Base-by-base conservation (phyloP, 2,329 filamentous ascomycete species). In the Annulohypoxylon truncatum region DNA sequence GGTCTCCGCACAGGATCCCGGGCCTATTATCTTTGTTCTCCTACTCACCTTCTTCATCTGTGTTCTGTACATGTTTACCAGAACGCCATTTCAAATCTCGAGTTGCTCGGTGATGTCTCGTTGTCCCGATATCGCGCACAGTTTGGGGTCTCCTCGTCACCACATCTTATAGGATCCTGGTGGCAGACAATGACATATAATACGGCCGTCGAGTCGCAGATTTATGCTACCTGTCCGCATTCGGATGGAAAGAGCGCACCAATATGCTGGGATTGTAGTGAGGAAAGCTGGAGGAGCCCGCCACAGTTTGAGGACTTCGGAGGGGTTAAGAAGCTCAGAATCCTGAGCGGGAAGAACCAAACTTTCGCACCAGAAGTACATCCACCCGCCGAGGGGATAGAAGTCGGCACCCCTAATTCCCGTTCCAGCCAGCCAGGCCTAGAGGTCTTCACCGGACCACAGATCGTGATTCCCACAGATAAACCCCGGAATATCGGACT, bases 331-430 rank as follows among this genome's bases (percentile, higher is more conserved):
- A 69, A 46, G 35, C 35, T 71, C 28, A 56, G 51, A 26, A 58
- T 69, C 20, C 46, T 64, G 26, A 52, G 47, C 24, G 33, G 20
- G 15, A 26, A 15, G 18, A 46, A 24, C 8, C 64, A 65, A 26
- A 46, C 51, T 10, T 62, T 62, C 6, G 64, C 68, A 7, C 70
- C 69, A 8, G 73, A 73, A 53, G 57, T 70, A 48, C 66, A 62
- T 15, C 60, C 38, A 2, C 72, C 69, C 3, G 68, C 66, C 13
- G 69, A 69, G 35, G 74, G 73, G 2, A 56, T 75, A 28, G 73
- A 75, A 51, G 58, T 73, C 6, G 64, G 64, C 15, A 20, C 48
- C 3, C 68, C 61, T 4, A 38, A 52, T 33, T 18, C 28, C 3
- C 66, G 64, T 31, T 66, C 31, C 13, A 53, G 61, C 2, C 64